These are phyloP conservation scores for Flaveria sonorensis DNA, from an alignment of 129 eudicot species.

Conservation along the genomic window DNA sequence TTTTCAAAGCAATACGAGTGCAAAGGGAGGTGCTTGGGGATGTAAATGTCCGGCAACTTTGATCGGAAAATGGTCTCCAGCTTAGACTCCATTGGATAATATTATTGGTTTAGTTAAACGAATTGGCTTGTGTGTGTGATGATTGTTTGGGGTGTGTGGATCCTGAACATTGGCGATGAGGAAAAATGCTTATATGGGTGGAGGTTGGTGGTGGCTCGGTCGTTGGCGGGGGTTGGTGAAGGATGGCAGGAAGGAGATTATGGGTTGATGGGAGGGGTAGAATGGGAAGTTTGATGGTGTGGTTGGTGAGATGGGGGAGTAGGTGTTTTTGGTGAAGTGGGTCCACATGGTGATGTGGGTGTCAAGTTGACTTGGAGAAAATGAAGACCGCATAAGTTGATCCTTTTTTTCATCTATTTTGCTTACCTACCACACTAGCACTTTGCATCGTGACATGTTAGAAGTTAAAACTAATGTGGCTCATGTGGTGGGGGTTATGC, in stretches of 20 bases:
- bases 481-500: too few relatives aligned
- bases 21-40: conserved; percentile 79
- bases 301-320: conserved; percentile 55
- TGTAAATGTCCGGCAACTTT: conserved; percentile 75
- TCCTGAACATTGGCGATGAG: neutral
- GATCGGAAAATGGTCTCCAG: conserved; percentile 60
- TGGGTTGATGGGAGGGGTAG: conserved; percentile 24
- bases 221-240: conserved; percentile 46
- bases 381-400: conserved; percentile 4
- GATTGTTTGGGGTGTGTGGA: neutral
- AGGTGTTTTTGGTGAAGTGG: conserved; percentile 40
- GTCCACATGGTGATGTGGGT: conserved; percentile 29
- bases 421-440: conserved; percentile 39
- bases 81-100: conserved; percentile 28
- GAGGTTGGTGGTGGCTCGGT: conserved; percentile 33
- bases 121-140: neutral
- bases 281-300: conserved; percentile 15
- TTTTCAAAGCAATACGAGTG: conserved; percentile 86
- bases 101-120: neutral
- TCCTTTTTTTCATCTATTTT: neutral
- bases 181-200: conserved; percentile 39
- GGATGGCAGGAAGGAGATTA: conserved; percentile 38
- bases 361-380: conserved; percentile 36
- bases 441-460: too few relatives aligned
- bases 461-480: too few relatives aligned